phyloP scores from a whole-genome alignment of 1,139 yeast genomes.

The Hyphopichia khmerensis region DNA sequence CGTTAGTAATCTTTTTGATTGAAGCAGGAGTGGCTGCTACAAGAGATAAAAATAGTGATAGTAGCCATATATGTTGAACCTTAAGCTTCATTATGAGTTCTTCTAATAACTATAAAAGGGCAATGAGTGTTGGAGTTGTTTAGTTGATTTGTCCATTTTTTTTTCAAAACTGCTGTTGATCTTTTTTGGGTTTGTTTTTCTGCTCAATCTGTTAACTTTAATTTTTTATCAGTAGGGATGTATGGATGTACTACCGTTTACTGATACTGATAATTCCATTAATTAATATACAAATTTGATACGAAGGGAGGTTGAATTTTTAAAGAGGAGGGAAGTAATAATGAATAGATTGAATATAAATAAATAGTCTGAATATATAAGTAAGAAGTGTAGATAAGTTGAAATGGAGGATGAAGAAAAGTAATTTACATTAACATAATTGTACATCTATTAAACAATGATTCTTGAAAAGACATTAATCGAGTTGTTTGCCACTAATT shows the following conservation, averaged over 20 bases:
- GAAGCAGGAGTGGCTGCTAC: neutral
- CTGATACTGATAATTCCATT: no score
- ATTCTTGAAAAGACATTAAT: neutral
- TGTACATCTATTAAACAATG: neutral
- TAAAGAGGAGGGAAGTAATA: no score
- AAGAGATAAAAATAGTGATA: neutral
- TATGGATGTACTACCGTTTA: neutral
- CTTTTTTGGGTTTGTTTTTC: neutral
- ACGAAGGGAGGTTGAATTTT: no score
- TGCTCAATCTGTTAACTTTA: no score
- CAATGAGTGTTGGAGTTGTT: neutral
- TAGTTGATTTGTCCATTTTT: no score
- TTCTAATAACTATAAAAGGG: neutral
- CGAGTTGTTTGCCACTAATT: slow-evolving; percentile 25
- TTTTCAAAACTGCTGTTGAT: no score
- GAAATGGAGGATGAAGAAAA: neutral
- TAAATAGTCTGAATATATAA: neutral
- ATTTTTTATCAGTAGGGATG: neutral
- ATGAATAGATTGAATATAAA: neutral
- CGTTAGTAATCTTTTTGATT: slow-evolving; percentile 1
- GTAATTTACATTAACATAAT: neutral
- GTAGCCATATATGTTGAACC: neutral
- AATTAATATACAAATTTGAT: no score
- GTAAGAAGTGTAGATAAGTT: neutral
- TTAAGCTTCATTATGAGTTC: neutral